Base-by-base conservation (phyloP, 805 yeast species). In the Cyberlindnera misumaiensis region DNA sequence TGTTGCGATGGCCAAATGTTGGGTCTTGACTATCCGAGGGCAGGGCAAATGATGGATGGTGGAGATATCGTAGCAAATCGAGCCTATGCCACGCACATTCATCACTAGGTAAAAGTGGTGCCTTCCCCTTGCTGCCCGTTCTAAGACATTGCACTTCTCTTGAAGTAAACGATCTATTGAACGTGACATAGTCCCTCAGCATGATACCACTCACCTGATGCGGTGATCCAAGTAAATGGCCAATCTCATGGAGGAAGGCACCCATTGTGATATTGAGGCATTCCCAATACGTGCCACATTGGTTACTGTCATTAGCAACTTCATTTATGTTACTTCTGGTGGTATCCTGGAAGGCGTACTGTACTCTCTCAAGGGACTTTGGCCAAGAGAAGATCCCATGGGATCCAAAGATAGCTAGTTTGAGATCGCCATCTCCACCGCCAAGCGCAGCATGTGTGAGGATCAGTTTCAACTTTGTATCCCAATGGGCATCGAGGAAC, bases 381-480 rank as follows among this genome's bases (percentile, higher is more conserved):
- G 98, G 97, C 94, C 95, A 93, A 1, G 95, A 75, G 57, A 84
- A 89, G 11, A 87, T 48, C 0, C 95, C 93, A 54, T 93, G 97
- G 6, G 95, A 80, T 5, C 98, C 98, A 60, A 89, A 90, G 9
- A 93, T 87, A 1, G 95, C 97, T 39, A 93, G 62, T 46, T 78
- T 78, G 31, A 86, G 65, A 31, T 75, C 65, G 30, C 71, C 80
- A 18, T 72, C 70, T 11, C 93, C 93, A 22, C 97, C 97, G 33
- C 97, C 97, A 13, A 90, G 63, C 0, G 97, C 97, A 2, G 97
- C 97, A 62, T 93, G 97, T 2, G 87, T 86, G 28, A 77, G 58
- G 34, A 93, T 78, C 46, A 83, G 61, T 14, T 76, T 67, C 25
- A 63, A 60, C 30, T 62, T 51, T 2, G 65, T 59, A 57, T 89